Percentiles rank a stretch among this genome's conserved stretches.
These are phyloP conservation scores for Myriangium duriaei DNA, from an alignment of 2,329 filamentous ascomycete genomes.

Conservation along the genomic window DNA sequence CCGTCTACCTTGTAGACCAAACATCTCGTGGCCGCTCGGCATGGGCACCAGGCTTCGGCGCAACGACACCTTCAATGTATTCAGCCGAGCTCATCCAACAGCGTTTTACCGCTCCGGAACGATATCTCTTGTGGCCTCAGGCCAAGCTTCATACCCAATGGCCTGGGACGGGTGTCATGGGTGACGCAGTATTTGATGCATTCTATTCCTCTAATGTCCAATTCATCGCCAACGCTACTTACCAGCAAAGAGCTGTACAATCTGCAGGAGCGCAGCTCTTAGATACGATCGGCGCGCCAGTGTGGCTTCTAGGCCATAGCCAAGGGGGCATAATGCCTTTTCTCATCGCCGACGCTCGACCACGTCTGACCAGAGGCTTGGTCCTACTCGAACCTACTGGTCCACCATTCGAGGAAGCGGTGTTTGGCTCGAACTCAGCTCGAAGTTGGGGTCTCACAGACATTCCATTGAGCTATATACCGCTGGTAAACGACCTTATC, in stretches of 20 bases:
- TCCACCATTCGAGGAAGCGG: slow-evolving; percentile 33
- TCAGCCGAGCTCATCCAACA: slow-evolving; percentile 21
- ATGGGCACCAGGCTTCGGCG: slow-evolving; percentile 10
- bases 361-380: slow-evolving; percentile 36
- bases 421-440: slow-evolving; percentile 11
- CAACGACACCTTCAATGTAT: background rate
- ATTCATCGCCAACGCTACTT: slow-evolving; percentile 20
- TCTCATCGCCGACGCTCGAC: slow-evolving; percentile 38
- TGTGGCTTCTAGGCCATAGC: slow-evolving; percentile 39
- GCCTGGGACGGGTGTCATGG: slow-evolving; percentile 25
- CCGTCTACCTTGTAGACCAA: slow-evolving; percentile 33
- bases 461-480: slow-evolving; percentile 23
- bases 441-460: slow-evolving; percentile 24
- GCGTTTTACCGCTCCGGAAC: slow-evolving; percentile 24
- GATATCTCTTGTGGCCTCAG: slow-evolving; percentile 30
- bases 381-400: slow-evolving; percentile 42
- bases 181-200: slow-evolving; percentile 37
- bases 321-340: slow-evolving; percentile 36
- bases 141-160: slow-evolving; percentile 33
- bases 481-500: slow-evolving; percentile 18
- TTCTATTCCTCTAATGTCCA: slow-evolving; percentile 36
- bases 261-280: slow-evolving; percentile 31
- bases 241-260: slow-evolving; percentile 23
- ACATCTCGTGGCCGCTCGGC: slow-evolving; percentile 24
- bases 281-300: slow-evolving; percentile 26